Evolutionary conservation across 2,329 filamentous ascomycete species (phyloP).

Genomic region (Hypomyces rosellus): DNA sequence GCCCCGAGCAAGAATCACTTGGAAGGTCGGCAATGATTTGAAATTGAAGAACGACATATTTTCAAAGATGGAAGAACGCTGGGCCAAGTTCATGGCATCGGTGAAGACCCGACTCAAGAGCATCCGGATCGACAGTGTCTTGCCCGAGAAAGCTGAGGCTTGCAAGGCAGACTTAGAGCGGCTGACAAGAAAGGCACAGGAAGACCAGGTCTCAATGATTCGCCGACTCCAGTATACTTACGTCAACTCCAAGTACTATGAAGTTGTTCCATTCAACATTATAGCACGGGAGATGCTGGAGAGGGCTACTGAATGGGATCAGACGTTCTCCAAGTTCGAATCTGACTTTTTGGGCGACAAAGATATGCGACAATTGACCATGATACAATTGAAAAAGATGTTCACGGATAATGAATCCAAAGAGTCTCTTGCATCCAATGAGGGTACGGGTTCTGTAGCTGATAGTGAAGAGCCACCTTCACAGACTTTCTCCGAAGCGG

Average conservation of each 20-base stretch:
- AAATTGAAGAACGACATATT: conserved; percentile 91
- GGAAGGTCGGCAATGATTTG: conserved; percentile 95
- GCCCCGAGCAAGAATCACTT: conserved; percentile 81
- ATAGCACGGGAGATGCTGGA: conserved; percentile 87
- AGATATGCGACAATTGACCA: conserved; percentile 86
- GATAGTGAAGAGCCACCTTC: conserved; percentile 43
- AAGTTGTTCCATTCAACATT: conserved; percentile 87
- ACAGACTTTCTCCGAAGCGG: conserved; percentile 39
- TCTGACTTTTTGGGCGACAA: conserved; percentile 93
- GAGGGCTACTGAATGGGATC: conserved; percentile 89
- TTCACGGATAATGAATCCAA: conserved; percentile 87
- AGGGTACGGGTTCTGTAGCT: conserved; percentile 54
- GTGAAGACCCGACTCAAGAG: conserved; percentile 77
- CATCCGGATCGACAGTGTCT: conserved; percentile 85
- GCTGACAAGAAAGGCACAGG: conserved; percentile 70
- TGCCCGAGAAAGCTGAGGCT: conserved; percentile 76
- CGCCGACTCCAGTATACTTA: conserved; percentile 83
- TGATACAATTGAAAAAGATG: conserved; percentile 88
- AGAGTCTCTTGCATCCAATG: conserved; percentile 63
- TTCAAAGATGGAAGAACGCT: conserved; percentile 69
- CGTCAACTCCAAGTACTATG: conserved; percentile 90
- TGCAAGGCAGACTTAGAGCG: conserved; percentile 78
- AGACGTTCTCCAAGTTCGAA: conserved; percentile 84
- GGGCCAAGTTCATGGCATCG: conserved; percentile 81
- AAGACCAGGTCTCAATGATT: conserved; percentile 70